Evolutionary conservation across 805 yeast species (phyloP), one percentile per base, ranked within the genome.

Genomic region (Yamadazyma scolyti): DNA sequence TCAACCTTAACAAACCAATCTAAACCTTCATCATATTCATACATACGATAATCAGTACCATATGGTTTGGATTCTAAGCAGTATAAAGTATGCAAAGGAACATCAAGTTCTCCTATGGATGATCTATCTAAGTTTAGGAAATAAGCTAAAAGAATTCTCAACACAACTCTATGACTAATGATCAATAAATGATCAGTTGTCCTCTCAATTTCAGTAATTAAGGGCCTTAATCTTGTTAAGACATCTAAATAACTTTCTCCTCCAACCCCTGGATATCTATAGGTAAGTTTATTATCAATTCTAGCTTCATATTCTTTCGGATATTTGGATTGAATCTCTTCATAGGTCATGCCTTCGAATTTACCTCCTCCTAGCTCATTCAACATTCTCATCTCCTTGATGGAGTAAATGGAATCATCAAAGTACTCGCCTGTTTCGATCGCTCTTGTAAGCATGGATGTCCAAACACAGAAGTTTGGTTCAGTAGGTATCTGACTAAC

Each of bases 201-300:
- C 42, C 98, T 69, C 54, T 90, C 98, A 28, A 93, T 75, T 55
- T 90, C 98, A 9, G 87, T 87, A 40, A 90, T 90, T 12, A 90
- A 75, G 1, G 97, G 95, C 38, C 95, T 71, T 34, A 90, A 68
- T 40, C 98, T 70, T 43, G 88, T 86, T 49, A 93, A 82, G 9
- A 93, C 98, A 58, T 90, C 97, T 44, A 90, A 61, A 47, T 90
- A 90, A 0, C 95, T 84, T 57, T 90, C 98, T 11, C 98, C 98
- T 6, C 97, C 97, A 29, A 87, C 84, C 4, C 98, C 98, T 1
- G 97, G 98, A 52, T 90, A 90, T 38, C 98, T 68, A 57, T 90
- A 90, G 11, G 81, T 68, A 46, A 90, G 68, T 57, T 90, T 90
- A 56, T 87, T 82, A 24, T 70, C 65, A 44, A 86, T 59, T 36